phyloP scores from a whole-genome alignment of 129 eudicot genomes.

The Arctium lappa region DNA sequence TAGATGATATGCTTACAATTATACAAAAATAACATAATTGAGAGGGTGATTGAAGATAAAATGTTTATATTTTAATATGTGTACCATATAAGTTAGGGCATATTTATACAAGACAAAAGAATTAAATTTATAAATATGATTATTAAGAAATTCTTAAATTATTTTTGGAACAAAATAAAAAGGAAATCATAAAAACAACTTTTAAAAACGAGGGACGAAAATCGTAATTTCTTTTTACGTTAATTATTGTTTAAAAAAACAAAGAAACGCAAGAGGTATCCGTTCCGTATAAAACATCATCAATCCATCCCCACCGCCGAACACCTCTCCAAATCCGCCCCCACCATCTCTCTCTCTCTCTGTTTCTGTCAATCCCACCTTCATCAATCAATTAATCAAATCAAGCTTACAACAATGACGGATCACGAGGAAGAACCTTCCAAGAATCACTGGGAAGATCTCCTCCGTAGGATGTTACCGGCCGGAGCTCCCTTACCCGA shows the following conservation, averaged over 20 bases:
- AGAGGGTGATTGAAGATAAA: too few relatives aligned
- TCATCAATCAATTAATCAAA: not conserved
- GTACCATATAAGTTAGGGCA: too few relatives aligned
- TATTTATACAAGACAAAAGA: too few relatives aligned
- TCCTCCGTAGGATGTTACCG: conserved; percentile 47
- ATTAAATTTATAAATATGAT: too few relatives aligned
- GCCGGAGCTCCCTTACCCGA: conserved; percentile 65
- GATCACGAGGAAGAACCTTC: not conserved
- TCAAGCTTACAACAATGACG: not conserved
- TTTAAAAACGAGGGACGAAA: too few relatives aligned
- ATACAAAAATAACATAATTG: too few relatives aligned
- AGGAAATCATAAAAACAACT: too few relatives aligned
- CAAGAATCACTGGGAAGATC: conserved; percentile 29
- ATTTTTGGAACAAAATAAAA: too few relatives aligned
- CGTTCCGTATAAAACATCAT: not conserved
- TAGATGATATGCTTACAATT: too few relatives aligned
- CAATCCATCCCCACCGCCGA: not conserved
- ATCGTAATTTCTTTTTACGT: too few relatives aligned
- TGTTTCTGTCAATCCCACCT: not conserved
- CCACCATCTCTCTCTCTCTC: conserved; percentile 14
- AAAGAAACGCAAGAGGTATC: not conserved
- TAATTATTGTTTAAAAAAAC: not conserved
- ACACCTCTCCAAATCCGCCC: conserved; percentile 30
- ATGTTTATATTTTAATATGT: too few relatives aligned
- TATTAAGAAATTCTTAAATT: too few relatives aligned